phyloP scores from a whole-genome alignment of 306 rosid species.

The Arachis stenosperma region DNA sequence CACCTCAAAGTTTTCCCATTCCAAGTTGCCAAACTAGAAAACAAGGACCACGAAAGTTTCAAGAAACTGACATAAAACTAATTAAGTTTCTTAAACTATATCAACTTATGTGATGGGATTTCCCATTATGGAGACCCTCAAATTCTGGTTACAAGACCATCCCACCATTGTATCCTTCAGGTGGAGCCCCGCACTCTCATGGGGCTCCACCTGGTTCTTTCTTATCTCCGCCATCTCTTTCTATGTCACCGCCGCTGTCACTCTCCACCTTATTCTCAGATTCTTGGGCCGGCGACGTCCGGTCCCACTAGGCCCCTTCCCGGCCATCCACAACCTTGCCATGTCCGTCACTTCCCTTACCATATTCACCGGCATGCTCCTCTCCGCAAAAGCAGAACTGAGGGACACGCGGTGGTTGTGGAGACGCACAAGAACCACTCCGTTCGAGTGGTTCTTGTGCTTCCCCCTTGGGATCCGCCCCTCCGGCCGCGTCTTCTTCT shows the following conservation, averaged over 20 bases:
- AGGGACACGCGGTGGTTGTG: conserved; percentile 79
- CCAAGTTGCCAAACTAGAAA: background rate
- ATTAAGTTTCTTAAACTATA: background rate
- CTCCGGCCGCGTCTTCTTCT: conserved; percentile 79
- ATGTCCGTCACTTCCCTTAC: conserved; percentile 53
- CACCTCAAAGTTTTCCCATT: background rate
- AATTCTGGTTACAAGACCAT: conserved; percentile 61
- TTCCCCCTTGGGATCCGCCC: conserved; percentile 80
- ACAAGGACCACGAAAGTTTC: background rate
- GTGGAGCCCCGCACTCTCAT: conserved; percentile 69
- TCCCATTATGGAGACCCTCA: conserved; percentile 25
- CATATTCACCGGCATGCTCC: conserved; percentile 58
- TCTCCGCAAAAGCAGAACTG: conserved; percentile 67
- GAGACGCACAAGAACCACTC: conserved; percentile 58
- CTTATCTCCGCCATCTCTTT: conserved; percentile 53
- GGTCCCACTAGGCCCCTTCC: conserved; percentile 61
- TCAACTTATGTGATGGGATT: background rate
- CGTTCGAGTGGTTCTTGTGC: conserved; percentile 79
- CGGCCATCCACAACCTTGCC: conserved; percentile 63
- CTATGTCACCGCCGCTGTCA: conserved; percentile 47
- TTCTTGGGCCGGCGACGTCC: conserved; percentile 46
- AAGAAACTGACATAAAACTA: conserved; percentile 24
- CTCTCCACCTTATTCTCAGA: conserved; percentile 50
- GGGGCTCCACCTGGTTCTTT: conserved; percentile 75
- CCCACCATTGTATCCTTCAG: conserved; percentile 61